Evolutionary conservation across 2,329 filamentous ascomycete genomes (phyloP).

Genomic region (Plectosphaerella plurivora): DNA sequence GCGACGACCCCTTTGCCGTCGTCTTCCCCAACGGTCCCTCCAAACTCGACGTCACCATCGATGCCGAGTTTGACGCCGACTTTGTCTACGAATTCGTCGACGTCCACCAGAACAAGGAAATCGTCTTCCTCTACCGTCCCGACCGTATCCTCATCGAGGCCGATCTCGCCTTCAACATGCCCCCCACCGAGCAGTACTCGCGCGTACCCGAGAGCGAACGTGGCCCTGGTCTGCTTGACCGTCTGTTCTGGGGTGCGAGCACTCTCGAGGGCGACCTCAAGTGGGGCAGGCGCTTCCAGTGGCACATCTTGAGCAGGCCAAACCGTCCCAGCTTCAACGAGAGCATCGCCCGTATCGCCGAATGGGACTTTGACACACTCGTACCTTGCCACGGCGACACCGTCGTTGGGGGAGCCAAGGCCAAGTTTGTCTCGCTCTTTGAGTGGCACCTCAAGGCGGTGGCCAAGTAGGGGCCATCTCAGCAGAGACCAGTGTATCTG

Average conservation of each 20-base stretch:
- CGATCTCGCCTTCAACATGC: constrained; percentile 89
- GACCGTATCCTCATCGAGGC: constrained; percentile 78
- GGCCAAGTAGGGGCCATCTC: neutral
- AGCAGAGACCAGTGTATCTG: neutral
- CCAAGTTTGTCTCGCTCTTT: constrained; percentile 72
- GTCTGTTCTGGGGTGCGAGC: constrained; percentile 45
- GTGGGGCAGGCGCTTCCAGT: constrained; percentile 75
- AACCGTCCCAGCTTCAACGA: constrained; percentile 67
- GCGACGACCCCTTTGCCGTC: constrained; percentile 53
- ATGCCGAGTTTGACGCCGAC: constrained; percentile 77
- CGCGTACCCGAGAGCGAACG: constrained; percentile 45
- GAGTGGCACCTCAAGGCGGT: constrained; percentile 68
- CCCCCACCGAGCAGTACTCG: constrained; percentile 79
- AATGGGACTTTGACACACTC: constrained; percentile 81
- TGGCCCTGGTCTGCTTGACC: constrained; percentile 20
- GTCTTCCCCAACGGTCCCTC: constrained; percentile 58
- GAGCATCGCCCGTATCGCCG: constrained; percentile 63
- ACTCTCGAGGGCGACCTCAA: constrained; percentile 58
- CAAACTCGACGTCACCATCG: constrained; percentile 50
- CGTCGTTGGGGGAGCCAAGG: constrained; percentile 70
- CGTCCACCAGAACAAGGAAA: constrained; percentile 75
- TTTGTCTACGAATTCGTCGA: constrained; percentile 84
- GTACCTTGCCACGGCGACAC: constrained; percentile 94
- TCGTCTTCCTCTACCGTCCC: constrained; percentile 82
- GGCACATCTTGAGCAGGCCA: constrained; percentile 61